Percentiles rank a stretch among this genome's conserved stretches.
phyloP scores from a whole-genome alignment of 192 early-diverging fungal genomes.

The Geranomyces michiganensis region DNA sequence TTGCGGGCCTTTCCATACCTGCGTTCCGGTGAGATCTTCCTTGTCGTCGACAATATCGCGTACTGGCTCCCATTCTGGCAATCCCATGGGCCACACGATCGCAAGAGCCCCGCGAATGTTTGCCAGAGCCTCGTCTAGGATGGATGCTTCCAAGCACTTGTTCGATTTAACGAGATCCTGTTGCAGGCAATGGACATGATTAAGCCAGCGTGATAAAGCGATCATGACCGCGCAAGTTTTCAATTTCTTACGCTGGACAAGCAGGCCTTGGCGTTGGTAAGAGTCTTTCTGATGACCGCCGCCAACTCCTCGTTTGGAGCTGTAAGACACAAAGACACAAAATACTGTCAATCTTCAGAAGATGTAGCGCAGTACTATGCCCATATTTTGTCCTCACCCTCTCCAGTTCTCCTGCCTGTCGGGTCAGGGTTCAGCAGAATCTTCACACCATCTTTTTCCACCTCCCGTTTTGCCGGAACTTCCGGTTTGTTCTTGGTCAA shows the following conservation, averaged over 20 bases:
- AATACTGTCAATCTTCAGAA: conserved; percentile 1
- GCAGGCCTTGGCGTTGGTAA: conserved; percentile 45
- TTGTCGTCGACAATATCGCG: conserved; percentile 51
- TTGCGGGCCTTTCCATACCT: conserved; percentile 41
- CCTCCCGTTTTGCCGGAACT: conserved; percentile 24
- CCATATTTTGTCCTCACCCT: conserved; percentile 46
- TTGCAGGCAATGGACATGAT: not conserved
- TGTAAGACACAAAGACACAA: conserved; percentile 24
- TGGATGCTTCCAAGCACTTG: conserved; percentile 31
- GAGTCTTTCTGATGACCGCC: conserved; percentile 42
- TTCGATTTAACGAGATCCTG: conserved; percentile 49
- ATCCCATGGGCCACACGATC: conserved; percentile 59
- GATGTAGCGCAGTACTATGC: no score
- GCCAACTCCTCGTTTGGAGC: conserved; percentile 45
- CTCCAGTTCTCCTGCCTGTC: conserved; percentile 57
- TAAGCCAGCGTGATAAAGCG: not conserved
- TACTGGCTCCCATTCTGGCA: conserved; percentile 59
- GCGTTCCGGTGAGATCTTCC: conserved; percentile 57
- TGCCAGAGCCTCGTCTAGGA: conserved; percentile 45
- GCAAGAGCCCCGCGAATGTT: conserved; percentile 52
- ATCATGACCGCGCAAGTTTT: no score
- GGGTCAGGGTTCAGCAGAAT: conserved; percentile 56
- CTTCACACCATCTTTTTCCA: conserved; percentile 43
- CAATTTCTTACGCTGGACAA: conserved; percentile 29
- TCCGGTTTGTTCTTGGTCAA: conserved; percentile 36